Evolutionary conservation across 1,284 basidiomycete genomes (phyloP), one percentile per base, ranked within the genome.

Genomic region (Trichosporon ovoides): DNA sequence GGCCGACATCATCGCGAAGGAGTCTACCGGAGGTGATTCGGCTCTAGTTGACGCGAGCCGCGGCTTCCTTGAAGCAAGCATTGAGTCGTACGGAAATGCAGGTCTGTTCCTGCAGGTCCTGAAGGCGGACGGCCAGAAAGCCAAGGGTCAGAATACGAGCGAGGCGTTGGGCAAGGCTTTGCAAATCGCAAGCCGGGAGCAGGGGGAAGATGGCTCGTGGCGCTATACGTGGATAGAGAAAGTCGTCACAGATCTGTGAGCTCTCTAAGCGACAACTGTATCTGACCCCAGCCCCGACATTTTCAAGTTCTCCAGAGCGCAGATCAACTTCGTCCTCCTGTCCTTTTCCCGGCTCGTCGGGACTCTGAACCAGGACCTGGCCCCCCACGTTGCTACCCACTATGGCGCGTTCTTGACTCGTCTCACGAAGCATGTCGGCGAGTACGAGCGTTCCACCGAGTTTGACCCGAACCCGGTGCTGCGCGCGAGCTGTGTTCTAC

Each of bases 401-500:
- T 72, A 68, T 43, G 68, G 72, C 6, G 14, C 61, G 0, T 72
- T 75, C 58, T 40, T 74, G 19, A 59, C 56, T n/a, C 60, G 67
- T 7, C 56, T 74, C 0, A 58, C 63, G 48, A 73, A 72, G 58
- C 66, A 68, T 28, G 62, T 70, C 2, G 65, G 65, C 11, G 71
- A 74, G 22, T 73, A 67, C 65, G 60, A 66, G 50, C 38, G 60
- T 5, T 36, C 53, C 1, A 62, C 65, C 6, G 53, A 53, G 12
- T 72, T 72, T 24, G 66, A 73, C 54, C 69, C 73, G 11, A 69
- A 73, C 38, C 62, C 67, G 0, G 50, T 67, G 0, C 40, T 76
- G 38, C 51, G 50, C 18, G 58, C 55, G 11, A 64, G 65, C 51
- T 56, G 57, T 7, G 20, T 48, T n/a, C 24, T 48, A 13, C 13